Evolutionary conservation across 169 alveolate species (phyloP).

Genomic region (Eimeria tenella): DNA sequence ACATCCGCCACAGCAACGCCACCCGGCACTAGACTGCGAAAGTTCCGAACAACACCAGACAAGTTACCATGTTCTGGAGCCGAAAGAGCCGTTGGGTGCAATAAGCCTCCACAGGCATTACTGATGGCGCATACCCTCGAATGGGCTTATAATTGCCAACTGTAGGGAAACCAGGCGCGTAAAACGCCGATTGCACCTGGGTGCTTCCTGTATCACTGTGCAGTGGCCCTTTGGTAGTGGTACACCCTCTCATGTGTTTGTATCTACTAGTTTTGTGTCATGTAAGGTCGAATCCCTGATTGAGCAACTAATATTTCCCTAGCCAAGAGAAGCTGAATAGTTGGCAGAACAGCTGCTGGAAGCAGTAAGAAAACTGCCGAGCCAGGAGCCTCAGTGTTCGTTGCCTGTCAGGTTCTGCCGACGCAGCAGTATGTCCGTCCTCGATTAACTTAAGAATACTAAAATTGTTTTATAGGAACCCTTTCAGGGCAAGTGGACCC

Average conservation of each 20-base stretch:
- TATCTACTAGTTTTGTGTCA: too few relatives aligned
- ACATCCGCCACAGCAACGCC: slow-evolving; percentile 10
- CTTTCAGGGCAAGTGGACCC: too few relatives aligned
- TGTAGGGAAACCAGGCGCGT: not conserved
- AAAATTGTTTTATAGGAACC: too few relatives aligned
- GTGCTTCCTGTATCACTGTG: not conserved
- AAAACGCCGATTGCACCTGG: slow-evolving; percentile 46
- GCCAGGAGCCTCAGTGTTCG: too few relatives aligned
- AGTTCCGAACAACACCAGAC: not conserved
- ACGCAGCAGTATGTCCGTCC: too few relatives aligned
- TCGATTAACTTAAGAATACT: too few relatives aligned
- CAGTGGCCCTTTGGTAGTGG: not conserved
- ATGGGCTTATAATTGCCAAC: not conserved
- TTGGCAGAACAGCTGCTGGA: too few relatives aligned
- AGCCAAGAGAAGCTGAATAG: too few relatives aligned
- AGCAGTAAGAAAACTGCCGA: too few relatives aligned
- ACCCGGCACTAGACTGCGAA: not conserved
- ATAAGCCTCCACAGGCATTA: not conserved
- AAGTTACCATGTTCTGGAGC: not conserved
- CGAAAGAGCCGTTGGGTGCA: not conserved
- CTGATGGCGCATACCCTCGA: not conserved
- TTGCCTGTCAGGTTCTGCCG: too few relatives aligned
- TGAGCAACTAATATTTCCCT: too few relatives aligned
- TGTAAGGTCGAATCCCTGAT: not conserved
- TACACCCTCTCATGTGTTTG: not conserved